Base-by-base conservation (phyloP, 2,329 filamentous ascomycete genomes). In the Alternaria conjuncta region DNA sequence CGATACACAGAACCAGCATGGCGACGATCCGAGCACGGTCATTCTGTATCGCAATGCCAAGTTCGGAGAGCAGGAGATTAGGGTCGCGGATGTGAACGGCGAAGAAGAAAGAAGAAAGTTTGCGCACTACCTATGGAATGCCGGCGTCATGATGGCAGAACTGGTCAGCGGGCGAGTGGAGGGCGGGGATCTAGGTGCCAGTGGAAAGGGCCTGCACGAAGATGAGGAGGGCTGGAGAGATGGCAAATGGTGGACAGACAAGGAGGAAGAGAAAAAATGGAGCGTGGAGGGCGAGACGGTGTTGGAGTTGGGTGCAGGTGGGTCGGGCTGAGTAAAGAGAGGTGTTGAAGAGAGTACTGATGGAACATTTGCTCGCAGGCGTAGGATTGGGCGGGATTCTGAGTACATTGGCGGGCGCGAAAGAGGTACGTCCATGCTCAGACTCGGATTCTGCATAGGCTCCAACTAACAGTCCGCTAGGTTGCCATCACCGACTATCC, bases 81-180 rank as follows among this genome's bases (percentile, higher is more conserved):
- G 64, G 7, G 78, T 80, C 1, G 81, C 82, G 8, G 80, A 84
- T 68, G 70, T 88, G 80, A 75, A 81, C 30, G 81, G 78, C 30
- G 87, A 89, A 58, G 79, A 84, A 28, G 86, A 88, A 70, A 81
- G 89, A 54, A 77, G 79, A 20, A 84, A 92, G 47, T 93, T 92
- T 75, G 88, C 88, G 65, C 90, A 93, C 75, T 92, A 90, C 76
- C 79, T 93, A 25, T 93, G 90, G 90, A 93, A 93, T 78, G 84
- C 90, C 7, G 82, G 82, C 0, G 72, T 85, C 26, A 72, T 84
- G 67, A 77, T 84, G 78, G 82, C 76, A 5, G 83, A 84, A 70
- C 61, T 84, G 45, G 73, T 84, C 28, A 80, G 77, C 6, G 80
- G 79, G 41, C 45, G 63, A 63, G 53, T 63, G 15, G 55, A 46